phyloP scores from a whole-genome alignment of 2,329 filamentous ascomycete species.

The Aspergillus sp. region DNA sequence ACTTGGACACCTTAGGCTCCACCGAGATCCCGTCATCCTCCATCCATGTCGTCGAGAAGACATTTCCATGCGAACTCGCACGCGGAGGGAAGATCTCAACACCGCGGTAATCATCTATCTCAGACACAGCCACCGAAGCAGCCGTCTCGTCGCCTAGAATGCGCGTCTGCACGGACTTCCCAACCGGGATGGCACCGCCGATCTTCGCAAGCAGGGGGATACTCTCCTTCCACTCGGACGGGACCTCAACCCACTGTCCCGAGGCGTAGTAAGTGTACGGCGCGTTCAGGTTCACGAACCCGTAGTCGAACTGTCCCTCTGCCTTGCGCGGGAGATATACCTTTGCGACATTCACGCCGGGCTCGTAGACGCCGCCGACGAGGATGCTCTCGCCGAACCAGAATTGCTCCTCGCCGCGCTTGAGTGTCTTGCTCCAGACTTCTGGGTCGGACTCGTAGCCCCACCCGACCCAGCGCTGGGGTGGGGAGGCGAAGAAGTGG shows the following conservation, averaged over 20 bases:
- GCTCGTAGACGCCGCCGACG: slow-evolving; percentile 66
- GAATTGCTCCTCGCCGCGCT: slow-evolving; percentile 68
- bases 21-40: slow-evolving; percentile 60
- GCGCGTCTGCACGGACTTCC: slow-evolving; percentile 52
- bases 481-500: slow-evolving; percentile 61
- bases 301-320: slow-evolving; percentile 48
- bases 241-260: slow-evolving; percentile 55
- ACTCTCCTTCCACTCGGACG: slow-evolving; percentile 53
- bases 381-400: slow-evolving; percentile 69
- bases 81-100: slow-evolving; percentile 59
- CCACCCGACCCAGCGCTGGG: slow-evolving; percentile 73
- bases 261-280: slow-evolving; percentile 59
- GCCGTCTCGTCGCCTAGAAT: slow-evolving; percentile 52
- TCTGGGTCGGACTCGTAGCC: slow-evolving; percentile 66
- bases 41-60: slow-evolving; percentile 50
- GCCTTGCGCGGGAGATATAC: slow-evolving; percentile 61
- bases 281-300: slow-evolving; percentile 63
- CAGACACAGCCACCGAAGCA: slow-evolving; percentile 40
- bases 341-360: slow-evolving; percentile 53
- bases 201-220: slow-evolving; percentile 58
- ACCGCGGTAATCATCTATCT: slow-evolving; percentile 56
- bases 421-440: slow-evolving; percentile 63
- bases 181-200: slow-evolving; percentile 55
- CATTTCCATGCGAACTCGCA: slow-evolving; percentile 39
- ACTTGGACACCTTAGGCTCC: slow-evolving; percentile 41